Conservation (phyloP, 441 rosid genomes). For the Jatropha multifida region DNA sequence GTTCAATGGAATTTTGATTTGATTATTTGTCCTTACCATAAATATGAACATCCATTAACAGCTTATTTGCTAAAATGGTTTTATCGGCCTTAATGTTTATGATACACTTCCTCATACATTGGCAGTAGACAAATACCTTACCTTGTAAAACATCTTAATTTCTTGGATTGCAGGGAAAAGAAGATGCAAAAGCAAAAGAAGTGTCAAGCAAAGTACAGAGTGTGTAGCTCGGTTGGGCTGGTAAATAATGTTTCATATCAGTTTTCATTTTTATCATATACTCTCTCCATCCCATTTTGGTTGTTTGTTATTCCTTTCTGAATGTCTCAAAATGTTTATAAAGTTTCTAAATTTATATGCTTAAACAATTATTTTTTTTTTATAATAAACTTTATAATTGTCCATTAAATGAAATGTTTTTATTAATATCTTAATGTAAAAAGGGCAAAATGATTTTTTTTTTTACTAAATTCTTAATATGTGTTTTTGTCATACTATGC, state of each 20-base stretch:
- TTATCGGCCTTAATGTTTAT: not conserved
- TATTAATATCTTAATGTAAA: too few relatives aligned
- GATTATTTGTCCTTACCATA: not conserved
- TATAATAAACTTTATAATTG: too few relatives aligned
- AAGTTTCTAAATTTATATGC: too few relatives aligned
- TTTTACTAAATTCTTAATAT: too few relatives aligned
- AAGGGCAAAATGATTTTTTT: too few relatives aligned
- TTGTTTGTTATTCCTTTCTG: too few relatives aligned
- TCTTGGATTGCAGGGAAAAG: slow-evolving; percentile 42
- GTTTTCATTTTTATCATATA: not conserved
- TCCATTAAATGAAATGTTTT: too few relatives aligned
- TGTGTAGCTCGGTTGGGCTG: slow-evolving; percentile 30
- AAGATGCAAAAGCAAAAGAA: slow-evolving; percentile 40
- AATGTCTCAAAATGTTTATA: too few relatives aligned
- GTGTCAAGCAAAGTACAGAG: slow-evolving; percentile 42
- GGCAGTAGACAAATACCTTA: not conserved
- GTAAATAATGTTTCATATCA: slow-evolving; percentile 13
- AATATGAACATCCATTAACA: not conserved
- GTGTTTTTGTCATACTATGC: too few relatives aligned
- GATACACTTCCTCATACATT: not conserved
- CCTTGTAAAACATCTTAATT: not conserved
- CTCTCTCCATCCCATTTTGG: too few relatives aligned
- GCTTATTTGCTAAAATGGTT: too few relatives aligned
- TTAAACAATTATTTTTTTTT: too few relatives aligned
- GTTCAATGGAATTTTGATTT: not conserved